A percentile compares a stretch with the other conserved stretches of the same genome.
Evolutionary conservation across 495 filamentous ascomycete genomes (phyloP).

Genomic region (Hyaloscypha variabilis): DNA sequence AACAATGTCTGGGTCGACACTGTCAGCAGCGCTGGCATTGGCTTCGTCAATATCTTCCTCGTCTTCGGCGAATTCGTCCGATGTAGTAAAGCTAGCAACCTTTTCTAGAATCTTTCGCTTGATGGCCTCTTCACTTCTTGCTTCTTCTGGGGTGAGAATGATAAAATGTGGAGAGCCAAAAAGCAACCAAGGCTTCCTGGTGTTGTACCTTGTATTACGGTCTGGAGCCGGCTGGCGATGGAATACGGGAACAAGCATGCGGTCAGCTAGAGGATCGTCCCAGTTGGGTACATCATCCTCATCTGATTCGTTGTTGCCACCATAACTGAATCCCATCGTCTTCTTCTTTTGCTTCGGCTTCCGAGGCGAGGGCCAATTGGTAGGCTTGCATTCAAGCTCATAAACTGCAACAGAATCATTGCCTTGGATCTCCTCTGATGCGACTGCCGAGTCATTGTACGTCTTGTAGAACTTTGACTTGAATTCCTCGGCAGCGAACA

Average conservation of each 20-base stretch:
- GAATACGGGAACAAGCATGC: conserved; percentile 78
- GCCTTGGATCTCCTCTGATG: conserved; percentile 67
- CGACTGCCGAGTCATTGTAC: conserved; percentile 66
- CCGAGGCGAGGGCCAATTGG: conserved; percentile 64
- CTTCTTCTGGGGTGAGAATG: conserved; percentile 49
- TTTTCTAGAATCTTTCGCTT: conserved; percentile 52
- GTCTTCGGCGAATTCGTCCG: conserved; percentile 8
- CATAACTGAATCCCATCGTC: conserved; percentile 40
- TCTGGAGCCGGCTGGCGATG: conserved; percentile 50
- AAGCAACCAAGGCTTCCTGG: conserved; percentile 29
- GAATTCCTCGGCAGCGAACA: conserved; percentile 80
- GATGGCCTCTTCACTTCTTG: conserved; percentile 49
- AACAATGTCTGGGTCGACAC: conserved; percentile 68
- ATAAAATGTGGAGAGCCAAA: conserved; percentile 52
- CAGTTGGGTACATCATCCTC: conserved; percentile 60
- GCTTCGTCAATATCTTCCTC: conserved; percentile 55
- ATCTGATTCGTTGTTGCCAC: conserved; percentile 49
- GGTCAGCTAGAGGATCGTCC: conserved; percentile 67
- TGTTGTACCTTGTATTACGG: conserved; percentile 12
- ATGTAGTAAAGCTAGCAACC: conserved; percentile 44
- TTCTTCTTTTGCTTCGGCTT: conserved; percentile 44
- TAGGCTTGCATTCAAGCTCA: conserved; percentile 79
- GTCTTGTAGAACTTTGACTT: conserved; percentile 80
- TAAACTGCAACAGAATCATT: conserved; percentile 73
- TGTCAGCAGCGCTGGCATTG: conserved; percentile 45